These are phyloP conservation scores for Knoxdaviesia capensis DNA, from an alignment of 2,329 filamentous ascomycete species.

Conservation along the genomic window DNA sequence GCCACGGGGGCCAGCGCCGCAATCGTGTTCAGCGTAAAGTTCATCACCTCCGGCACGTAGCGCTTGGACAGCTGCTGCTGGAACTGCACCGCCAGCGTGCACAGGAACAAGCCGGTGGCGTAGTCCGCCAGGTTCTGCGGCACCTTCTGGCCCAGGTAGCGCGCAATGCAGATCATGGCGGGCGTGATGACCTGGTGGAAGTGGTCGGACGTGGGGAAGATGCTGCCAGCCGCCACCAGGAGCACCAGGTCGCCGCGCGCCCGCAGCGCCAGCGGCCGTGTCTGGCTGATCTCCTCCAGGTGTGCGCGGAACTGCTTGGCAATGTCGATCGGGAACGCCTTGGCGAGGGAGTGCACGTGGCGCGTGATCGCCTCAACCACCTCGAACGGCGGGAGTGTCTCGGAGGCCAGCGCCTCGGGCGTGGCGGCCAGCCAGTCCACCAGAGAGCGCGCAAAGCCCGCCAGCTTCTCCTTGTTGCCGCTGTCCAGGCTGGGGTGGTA, in stretches of 20 bases:
- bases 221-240: constrained; percentile 63
- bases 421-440: constrained; percentile 37
- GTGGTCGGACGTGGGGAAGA: constrained; percentile 91
- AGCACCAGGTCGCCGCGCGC: constrained; percentile 53
- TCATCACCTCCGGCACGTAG: constrained; percentile 74
- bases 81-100: constrained; percentile 62
- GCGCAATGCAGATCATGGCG: constrained; percentile 63
- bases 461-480: constrained; percentile 68
- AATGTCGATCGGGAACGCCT: constrained; percentile 63
- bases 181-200: constrained; percentile 93
- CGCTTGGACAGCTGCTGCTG: constrained; percentile 57
- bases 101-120: constrained; percentile 57
- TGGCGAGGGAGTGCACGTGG: constrained; percentile 82
- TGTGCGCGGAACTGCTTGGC: constrained; percentile 59
- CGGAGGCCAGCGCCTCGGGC: constrained; percentile 19
- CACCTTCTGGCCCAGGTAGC: constrained; percentile 63
- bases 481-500: constrained; percentile 74
- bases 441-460: constrained; percentile 43
- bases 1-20: constrained; percentile 41
- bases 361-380: constrained; percentile 65
- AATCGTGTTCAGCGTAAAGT: constrained; percentile 60
- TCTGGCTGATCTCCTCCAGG: constrained; percentile 33
- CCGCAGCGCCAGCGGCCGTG: constrained; percentile 29
- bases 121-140: constrained; percentile 46
- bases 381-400: constrained; percentile 29